Evolutionary conservation across 768 basidiomycete species (phyloP).

Genomic region (Grammothele lineata): DNA sequence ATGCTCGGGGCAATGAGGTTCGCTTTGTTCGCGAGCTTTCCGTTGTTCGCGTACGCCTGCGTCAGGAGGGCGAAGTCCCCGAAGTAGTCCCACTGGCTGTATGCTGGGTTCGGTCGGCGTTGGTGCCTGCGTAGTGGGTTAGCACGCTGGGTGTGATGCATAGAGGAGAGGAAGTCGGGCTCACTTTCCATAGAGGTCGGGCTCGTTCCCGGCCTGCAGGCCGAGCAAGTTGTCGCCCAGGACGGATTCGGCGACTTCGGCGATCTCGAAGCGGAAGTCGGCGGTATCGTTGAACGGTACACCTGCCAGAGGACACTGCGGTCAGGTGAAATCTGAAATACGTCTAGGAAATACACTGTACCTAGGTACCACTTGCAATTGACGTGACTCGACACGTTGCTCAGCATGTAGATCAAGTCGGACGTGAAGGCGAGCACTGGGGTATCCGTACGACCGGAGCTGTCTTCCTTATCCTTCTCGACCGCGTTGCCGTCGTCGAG

Average conservation of each 20-base stretch:
- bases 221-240: slow-evolving; percentile 40
- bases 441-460: slow-evolving; percentile 43
- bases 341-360: slow-evolving; percentile 13
- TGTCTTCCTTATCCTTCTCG: slow-evolving; percentile 18
- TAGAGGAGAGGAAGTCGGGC: no score
- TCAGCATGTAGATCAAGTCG: slow-evolving; percentile 46
- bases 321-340: neutral
- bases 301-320: slow-evolving; percentile 27
- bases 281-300: slow-evolving; percentile 26
- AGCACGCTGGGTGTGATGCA: slow-evolving; percentile 34
- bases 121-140: slow-evolving; percentile 27
- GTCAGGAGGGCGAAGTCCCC: slow-evolving; percentile 24
- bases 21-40: slow-evolving; percentile 30
- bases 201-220: slow-evolving; percentile 55
- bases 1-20: slow-evolving; percentile 62
- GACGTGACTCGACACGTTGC: slow-evolving; percentile 38
- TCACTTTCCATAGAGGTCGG: slow-evolving; percentile 43
- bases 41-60: slow-evolving; percentile 20
- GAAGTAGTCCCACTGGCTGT: slow-evolving; percentile 29
- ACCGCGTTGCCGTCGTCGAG: slow-evolving; percentile 18
- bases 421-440: slow-evolving; percentile 43
- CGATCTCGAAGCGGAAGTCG: slow-evolving; percentile 30
- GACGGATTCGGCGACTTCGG: slow-evolving; percentile 35
- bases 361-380: slow-evolving; percentile 45
- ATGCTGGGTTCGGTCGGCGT: slow-evolving; percentile 27